A percentile compares a stretch with the other conserved stretches of the same genome.
Evolutionary conservation across 805 yeast genomes (phyloP).

Genomic region (Spathaspora girioi): DNA sequence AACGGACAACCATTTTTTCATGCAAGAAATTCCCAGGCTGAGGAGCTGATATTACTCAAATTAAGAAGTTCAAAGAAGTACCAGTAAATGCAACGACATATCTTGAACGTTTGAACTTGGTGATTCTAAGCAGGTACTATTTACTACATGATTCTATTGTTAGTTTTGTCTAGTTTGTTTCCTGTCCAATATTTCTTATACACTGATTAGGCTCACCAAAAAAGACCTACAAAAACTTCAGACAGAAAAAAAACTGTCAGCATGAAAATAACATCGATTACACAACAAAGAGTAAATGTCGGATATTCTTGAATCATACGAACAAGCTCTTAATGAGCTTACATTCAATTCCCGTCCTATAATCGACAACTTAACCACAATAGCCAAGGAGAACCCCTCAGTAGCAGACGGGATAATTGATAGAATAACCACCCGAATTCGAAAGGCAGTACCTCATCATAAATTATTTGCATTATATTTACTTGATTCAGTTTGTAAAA

Average conservation of each 20-base stretch:
- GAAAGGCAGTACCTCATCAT: constrained; percentile 74
- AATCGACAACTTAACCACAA: constrained; percentile 74
- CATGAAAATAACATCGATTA: not conserved
- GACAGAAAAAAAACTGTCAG: not conserved
- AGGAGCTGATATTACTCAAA: too few relatives aligned
- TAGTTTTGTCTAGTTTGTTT: too few relatives aligned
- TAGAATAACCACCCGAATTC: constrained; percentile 71
- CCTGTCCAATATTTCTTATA: too few relatives aligned
- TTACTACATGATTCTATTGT: too few relatives aligned
- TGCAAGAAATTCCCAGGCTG: too few relatives aligned
- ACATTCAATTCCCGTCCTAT: constrained; percentile 90
- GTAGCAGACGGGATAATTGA: constrained; percentile 75
- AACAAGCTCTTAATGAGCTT: constrained; percentile 65
- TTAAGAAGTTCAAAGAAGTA: too few relatives aligned
- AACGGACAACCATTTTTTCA: too few relatives aligned
- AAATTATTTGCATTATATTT: constrained; percentile 82
- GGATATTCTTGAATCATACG: constrained; percentile 52
- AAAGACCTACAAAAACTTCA: not conserved
- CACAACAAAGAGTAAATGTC: not conserved
- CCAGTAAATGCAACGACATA: too few relatives aligned
- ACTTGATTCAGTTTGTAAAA: constrained; percentile 87
- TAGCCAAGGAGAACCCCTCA: constrained; percentile 81
- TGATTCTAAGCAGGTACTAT: too few relatives aligned
- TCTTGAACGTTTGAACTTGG: too few relatives aligned
- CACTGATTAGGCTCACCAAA: too few relatives aligned